Conservation (phyloP, 352 stramenopile genomes). For the Elongisporangium anandrum region DNA sequence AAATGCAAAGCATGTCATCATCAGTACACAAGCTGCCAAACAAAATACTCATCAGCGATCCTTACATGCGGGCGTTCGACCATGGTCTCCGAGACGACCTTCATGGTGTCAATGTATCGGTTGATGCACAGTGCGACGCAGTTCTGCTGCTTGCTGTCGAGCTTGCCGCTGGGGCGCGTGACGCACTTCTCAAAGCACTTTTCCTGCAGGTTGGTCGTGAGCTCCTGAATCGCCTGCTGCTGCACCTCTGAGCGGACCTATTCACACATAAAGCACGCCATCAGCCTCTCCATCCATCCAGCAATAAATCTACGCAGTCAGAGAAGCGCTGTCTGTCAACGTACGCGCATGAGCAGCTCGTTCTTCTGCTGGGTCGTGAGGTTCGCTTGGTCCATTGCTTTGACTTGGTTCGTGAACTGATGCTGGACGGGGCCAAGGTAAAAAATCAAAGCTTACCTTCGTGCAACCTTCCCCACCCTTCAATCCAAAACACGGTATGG, state of each 20-base stretch:
- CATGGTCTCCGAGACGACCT: constrained; percentile 84
- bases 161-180: constrained; percentile 67
- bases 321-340: constrained; percentile 5
- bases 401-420: constrained; percentile 10
- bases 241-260: constrained; percentile 83
- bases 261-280: constrained; percentile 4
- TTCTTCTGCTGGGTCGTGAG: constrained; percentile 83
- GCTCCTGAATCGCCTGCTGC: constrained; percentile 76
- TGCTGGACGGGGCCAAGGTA: background rate
- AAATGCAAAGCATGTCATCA: background rate
- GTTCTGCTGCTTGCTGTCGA: constrained; percentile 90
- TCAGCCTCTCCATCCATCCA: constrained; percentile 3
- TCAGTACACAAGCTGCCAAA: background rate
- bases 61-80: constrained; percentile 58
- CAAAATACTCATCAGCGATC: background rate
- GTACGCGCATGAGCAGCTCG: constrained; percentile 75
- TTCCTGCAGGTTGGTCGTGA: constrained; percentile 85
- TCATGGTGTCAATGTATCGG: constrained; percentile 90
- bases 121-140: constrained; percentile 87
- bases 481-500: constrained; percentile 1
- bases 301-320: background rate
- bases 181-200: constrained; percentile 92
- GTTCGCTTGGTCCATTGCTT: constrained; percentile 69
- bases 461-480: constrained; percentile 12
- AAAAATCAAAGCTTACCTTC: constrained; percentile 8